Base-by-base conservation (phyloP, 2,329 filamentous ascomycete species). In the Ophiocordyceps sinensis region DNA sequence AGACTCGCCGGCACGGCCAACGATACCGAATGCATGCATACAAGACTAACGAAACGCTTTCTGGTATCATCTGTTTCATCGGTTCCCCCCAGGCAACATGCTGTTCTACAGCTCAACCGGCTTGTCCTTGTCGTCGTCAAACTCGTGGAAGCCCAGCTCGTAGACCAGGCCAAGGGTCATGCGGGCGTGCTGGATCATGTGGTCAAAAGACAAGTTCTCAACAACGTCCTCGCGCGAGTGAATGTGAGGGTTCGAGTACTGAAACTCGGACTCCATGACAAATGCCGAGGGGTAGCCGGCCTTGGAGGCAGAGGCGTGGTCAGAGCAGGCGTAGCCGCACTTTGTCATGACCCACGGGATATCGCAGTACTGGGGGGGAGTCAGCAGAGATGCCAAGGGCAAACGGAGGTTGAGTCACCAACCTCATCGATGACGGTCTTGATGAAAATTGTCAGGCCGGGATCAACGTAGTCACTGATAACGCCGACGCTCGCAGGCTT, bases 141-240 rank as follows among this genome's bases (percentile, higher is more conserved):
- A 84, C 44, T 83, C 68, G 17, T 84, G 77, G 64, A 85, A 85
- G 10, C 79, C 85, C 45, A 94, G 71, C 65, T 94, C 87, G 53
- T 88, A 89, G 5, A 80, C 85, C 50, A 94, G 71, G 5, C 81
- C 84, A 28, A 94, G 67, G 1, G 85, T 91, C 71, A 94, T 73
- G 57, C 78, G 81, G 19, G 85, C 85, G 61, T 94, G 87, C 65
- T 94, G 80, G 29, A 91, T 70, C 86, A 94, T 94, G 60, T 94
- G 87, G 57, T 88, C 78, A 57, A 93, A 94, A 51, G 78, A 82
- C 31, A 86, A 63, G 48, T 77, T 79, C 54, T 85, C 75, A 47
- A 86, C 77, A 52, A 69, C 69, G 56, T 86, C 82, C 31, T 82
- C 75, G 0, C 77, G 77, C 17, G 73, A 75, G 54, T 85, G 81